A percentile compares a stretch with the other conserved stretches of the same genome.
These are phyloP conservation scores for Escovopsis weberi DNA, from an alignment of 2,329 filamentous ascomycete genomes.

Conservation along the genomic window DNA sequence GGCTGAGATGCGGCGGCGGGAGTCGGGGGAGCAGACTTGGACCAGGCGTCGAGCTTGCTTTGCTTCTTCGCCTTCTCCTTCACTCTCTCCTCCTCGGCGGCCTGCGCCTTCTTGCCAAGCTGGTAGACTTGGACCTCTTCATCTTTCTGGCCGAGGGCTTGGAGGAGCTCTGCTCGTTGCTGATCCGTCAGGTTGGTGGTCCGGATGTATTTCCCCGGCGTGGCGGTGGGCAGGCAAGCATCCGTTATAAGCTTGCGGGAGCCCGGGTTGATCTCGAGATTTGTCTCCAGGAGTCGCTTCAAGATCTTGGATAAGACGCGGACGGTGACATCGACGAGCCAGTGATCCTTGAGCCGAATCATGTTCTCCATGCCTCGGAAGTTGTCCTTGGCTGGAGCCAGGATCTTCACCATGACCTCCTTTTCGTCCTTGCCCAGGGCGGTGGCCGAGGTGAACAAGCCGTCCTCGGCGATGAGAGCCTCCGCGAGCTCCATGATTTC, in stretches of 20 bases:
- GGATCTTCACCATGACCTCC: slow-evolving; percentile 25
- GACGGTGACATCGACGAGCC: slow-evolving; percentile 69
- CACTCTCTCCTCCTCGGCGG: slow-evolving; percentile 7
- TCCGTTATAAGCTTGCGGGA: slow-evolving; percentile 49
- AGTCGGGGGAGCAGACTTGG: slow-evolving; percentile 29
- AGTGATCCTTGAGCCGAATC: slow-evolving; percentile 79
- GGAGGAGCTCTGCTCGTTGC: slow-evolving; percentile 70
- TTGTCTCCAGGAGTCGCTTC: slow-evolving; percentile 61
- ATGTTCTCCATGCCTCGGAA: slow-evolving; percentile 68
- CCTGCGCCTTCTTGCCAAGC: slow-evolving; percentile 18
- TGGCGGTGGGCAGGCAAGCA: slow-evolving; percentile 44
- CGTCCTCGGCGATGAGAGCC: slow-evolving; percentile 69
- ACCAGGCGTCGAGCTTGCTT: slow-evolving; percentile 47
- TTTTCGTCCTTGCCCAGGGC: slow-evolving; percentile 20
- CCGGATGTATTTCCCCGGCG: slow-evolving; percentile 39
- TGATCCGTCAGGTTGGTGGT: slow-evolving; percentile 68
- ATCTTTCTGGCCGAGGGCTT: slow-evolving; percentile 44
- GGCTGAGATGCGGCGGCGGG: slow-evolving; percentile 6
- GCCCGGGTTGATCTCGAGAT: slow-evolving; percentile 51
- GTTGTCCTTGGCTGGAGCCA: slow-evolving; percentile 25
- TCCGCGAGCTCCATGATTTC: slow-evolving; percentile 93
- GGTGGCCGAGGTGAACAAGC: slow-evolving; percentile 58
- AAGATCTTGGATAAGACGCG: slow-evolving; percentile 75
- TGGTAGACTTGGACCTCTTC: slow-evolving; percentile 38
- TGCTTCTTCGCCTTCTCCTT: slow-evolving; percentile 36